These are phyloP conservation scores for Teunomyces kruisii DNA, from an alignment of 805 yeast genomes.

Conservation along the genomic window DNA sequence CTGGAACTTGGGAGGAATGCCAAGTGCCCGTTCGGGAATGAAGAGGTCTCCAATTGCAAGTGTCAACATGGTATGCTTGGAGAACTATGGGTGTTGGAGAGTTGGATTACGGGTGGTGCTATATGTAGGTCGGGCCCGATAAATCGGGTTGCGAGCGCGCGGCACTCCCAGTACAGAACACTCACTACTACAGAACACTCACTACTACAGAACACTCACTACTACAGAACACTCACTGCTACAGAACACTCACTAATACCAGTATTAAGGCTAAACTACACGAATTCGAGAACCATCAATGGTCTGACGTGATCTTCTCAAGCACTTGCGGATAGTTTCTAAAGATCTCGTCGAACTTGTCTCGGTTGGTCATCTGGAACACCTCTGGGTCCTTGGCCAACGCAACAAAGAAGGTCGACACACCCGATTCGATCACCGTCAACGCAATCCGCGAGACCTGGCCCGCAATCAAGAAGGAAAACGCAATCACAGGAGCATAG, in stretches of 20 bases:
- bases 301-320: constrained; percentile 46
- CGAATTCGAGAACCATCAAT: too few relatives aligned
- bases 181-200: too few relatives aligned
- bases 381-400: constrained; percentile 84
- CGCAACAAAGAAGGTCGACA: constrained; percentile 80
- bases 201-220: too few relatives aligned
- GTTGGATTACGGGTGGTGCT: background rate
- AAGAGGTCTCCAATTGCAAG: constrained; percentile 87
- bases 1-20: constrained; percentile 59
- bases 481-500: constrained; percentile 74
- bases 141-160: too few relatives aligned
- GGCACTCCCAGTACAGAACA: too few relatives aligned
- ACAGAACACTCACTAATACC: too few relatives aligned
- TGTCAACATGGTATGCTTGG: too few relatives aligned
- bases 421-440: constrained; percentile 77
- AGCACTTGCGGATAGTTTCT: constrained; percentile 68
- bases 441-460: constrained; percentile 74
- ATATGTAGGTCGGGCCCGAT: too few relatives aligned
- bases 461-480: constrained; percentile 66
- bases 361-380: constrained; percentile 70
- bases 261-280: too few relatives aligned
- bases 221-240: too few relatives aligned
- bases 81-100: too few relatives aligned
- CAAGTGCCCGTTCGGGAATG: constrained; percentile 83
- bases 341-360: constrained; percentile 60